Conservation (phyloP, 371 early-diverging fungal species). For the Syncephalastrum monosporum region DNA sequence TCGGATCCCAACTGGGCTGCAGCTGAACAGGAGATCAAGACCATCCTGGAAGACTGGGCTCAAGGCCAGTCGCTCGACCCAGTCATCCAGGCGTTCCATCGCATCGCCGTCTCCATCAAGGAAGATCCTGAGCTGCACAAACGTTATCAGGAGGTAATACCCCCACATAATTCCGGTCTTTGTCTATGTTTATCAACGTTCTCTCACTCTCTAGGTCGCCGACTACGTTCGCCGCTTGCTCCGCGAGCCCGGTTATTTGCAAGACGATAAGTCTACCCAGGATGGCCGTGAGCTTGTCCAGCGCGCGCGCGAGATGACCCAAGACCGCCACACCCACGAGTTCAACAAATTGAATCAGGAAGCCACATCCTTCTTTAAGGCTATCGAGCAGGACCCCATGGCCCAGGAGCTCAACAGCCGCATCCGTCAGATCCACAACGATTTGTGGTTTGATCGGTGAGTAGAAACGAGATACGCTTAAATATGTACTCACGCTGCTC, state of each 20-base stretch:
- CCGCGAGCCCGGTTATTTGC: conserved; percentile 30
- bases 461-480: background rate
- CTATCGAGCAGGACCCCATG: conserved; percentile 29
- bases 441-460: conserved; percentile 38
- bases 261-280: conserved; percentile 20
- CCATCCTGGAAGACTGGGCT: conserved; percentile 57
- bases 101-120: conserved; percentile 26
- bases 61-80: conserved; percentile 49
- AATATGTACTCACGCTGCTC: background rate
- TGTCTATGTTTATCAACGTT: background rate
- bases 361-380: conserved; percentile 6
- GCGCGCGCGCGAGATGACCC: conserved; percentile 19
- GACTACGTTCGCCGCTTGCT: conserved; percentile 23
- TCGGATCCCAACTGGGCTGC: conserved; percentile 30
- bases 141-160: conserved; percentile 27
- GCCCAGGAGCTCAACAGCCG: conserved; percentile 25
- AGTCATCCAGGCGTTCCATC: conserved; percentile 32
- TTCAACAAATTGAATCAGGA: conserved; percentile 20
- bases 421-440: conserved; percentile 26
- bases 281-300: conserved; percentile 33
- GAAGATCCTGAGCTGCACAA: conserved; percentile 35
- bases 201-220: conserved; percentile 5
- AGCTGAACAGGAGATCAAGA: conserved; percentile 44
- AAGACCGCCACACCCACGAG: conserved; percentile 24
- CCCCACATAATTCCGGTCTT: background rate